These are phyloP conservation scores for Galerina marginata DNA, from an alignment of 768 basidiomycete species.

Conservation along the genomic window DNA sequence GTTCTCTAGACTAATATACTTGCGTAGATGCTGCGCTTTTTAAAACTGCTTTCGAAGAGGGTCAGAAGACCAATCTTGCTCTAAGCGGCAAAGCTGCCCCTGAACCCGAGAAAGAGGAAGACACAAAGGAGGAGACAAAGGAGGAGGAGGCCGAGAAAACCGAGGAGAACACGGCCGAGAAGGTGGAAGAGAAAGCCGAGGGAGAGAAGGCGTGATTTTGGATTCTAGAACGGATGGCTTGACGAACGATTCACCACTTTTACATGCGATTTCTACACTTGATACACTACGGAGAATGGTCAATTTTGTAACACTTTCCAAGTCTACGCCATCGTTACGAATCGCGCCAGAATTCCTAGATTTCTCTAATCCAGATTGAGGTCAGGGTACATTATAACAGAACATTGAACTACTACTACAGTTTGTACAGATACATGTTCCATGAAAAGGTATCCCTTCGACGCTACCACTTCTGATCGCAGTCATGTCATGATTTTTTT, in stretches of 20 bases:
- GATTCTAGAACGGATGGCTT: conserved; percentile 1
- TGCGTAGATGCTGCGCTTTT: conserved; percentile 80
- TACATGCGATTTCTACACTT: conserved; percentile 7
- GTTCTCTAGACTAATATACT: neutral
- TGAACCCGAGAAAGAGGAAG: conserved; percentile 30
- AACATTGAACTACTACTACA: conserved; percentile 19
- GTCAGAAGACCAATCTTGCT: conserved; percentile 70
- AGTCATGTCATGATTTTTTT: neutral
- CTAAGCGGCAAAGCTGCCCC: conserved; percentile 33
- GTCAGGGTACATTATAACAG: conserved; percentile 17
- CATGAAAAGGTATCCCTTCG: neutral
- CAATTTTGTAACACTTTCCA: neutral
- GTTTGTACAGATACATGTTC: conserved; percentile 15
- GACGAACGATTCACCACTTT: neutral
- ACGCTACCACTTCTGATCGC: neutral
- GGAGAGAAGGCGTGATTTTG: conserved; percentile 39
- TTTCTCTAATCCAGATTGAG: neutral
- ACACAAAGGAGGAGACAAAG: conserved; percentile 37
- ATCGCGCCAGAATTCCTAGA: neutral
- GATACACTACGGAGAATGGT: conserved; percentile 21
- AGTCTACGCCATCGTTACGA: neutral
- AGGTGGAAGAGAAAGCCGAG: conserved; percentile 34
- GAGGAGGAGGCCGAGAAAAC: conserved; percentile 32
- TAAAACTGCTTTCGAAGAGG: conserved; percentile 88
- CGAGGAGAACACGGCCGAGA: conserved; percentile 34